These are phyloP conservation scores for Periconia sp. DNA, from an alignment of 2,329 filamentous ascomycete genomes.

Conservation along the genomic window DNA sequence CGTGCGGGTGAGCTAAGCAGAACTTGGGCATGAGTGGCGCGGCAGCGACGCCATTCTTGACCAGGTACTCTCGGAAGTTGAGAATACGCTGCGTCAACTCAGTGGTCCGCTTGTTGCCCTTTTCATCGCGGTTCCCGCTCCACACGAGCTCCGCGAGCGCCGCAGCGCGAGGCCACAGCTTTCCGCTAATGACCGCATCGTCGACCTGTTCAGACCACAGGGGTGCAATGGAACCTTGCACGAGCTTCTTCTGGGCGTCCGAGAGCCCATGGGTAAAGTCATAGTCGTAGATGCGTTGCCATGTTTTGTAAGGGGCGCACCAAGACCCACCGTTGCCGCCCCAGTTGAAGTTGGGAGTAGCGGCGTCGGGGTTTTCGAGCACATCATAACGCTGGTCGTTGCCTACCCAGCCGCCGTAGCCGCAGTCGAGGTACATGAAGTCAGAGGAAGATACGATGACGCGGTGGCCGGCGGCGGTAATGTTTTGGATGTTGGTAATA, in stretches of 20 bases:
- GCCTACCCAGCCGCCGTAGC: conserved; percentile 55
- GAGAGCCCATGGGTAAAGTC: conserved; percentile 57
- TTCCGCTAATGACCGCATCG: conserved; percentile 52
- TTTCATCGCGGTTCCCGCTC: conserved; percentile 55
- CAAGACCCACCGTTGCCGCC: conserved; percentile 57
- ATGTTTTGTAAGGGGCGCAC: conserved; percentile 62
- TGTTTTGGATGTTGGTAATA: conserved; percentile 53
- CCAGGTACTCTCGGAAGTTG: conserved; percentile 62
- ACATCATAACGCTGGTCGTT: conserved; percentile 61
- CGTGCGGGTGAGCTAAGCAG: conserved; percentile 60
- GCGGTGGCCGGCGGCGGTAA: conserved; percentile 54
- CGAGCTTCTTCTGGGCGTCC: conserved; percentile 48
- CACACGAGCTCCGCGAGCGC: conserved; percentile 59
- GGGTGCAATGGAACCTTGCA: conserved; percentile 56
- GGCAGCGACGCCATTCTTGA: conserved; percentile 57
- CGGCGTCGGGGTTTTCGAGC: conserved; percentile 52
- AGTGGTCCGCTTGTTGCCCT: conserved; percentile 55
- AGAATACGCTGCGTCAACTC: conserved; percentile 58
- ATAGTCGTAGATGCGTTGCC: conserved; percentile 62
- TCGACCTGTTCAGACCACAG: conserved; percentile 60
- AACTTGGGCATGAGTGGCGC: conserved; percentile 59
- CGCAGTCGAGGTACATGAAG: conserved; percentile 61
- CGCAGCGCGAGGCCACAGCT: conserved; percentile 60
- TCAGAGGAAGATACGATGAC: conserved; percentile 59
- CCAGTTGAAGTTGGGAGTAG: conserved; percentile 56